phyloP scores from a whole-genome alignment of 2,329 filamentous ascomycete species.

The Pseudopithomyces chartarum region DNA sequence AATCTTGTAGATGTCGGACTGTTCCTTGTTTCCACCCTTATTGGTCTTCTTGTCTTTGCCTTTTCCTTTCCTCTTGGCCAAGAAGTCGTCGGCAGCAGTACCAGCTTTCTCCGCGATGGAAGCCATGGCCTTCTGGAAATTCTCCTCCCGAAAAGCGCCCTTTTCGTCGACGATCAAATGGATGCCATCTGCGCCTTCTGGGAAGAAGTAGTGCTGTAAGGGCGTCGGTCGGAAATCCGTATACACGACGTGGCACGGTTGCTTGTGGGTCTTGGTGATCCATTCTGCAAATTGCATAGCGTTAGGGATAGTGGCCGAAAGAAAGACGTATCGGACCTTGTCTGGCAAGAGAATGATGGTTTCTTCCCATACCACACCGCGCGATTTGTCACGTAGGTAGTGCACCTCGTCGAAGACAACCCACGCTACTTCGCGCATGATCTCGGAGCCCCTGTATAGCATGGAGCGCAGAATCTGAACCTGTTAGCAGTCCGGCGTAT shows the following conservation, averaged over 20 bases:
- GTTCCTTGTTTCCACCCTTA: constrained; percentile 72
- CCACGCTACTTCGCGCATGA: constrained; percentile 99
- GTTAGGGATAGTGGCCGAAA: constrained; percentile 97
- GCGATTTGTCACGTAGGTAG: constrained; percentile 91
- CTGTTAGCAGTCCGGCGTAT: constrained; percentile 19
- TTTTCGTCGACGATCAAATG: constrained; percentile 96
- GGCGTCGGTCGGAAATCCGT: constrained; percentile 98
- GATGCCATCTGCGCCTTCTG: constrained; percentile 88
- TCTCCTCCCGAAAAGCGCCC: constrained; percentile 92
- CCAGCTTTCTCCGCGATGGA: constrained; percentile 87
- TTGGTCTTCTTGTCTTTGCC: constrained; percentile 92
- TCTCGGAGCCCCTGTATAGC: constrained; percentile 97
- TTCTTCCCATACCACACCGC: constrained; percentile 99
- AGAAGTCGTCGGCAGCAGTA: constrained; percentile 77
- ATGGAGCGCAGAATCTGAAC: constrained; percentile 90
- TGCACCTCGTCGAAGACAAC: constrained; percentile 99
- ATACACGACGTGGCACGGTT: constrained; percentile 98
- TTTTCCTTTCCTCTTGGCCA: constrained; percentile 81
- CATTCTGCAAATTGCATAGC: constrained; percentile 99
- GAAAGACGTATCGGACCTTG: constrained; percentile 97
- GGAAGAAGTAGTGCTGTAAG: constrained; percentile 97
- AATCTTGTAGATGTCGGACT: constrained; percentile 93
- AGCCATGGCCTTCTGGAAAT: constrained; percentile 95
- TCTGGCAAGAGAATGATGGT: constrained; percentile 97
- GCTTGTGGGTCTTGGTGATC: constrained; percentile 97